These are phyloP conservation scores for Theobroma grandiflorum DNA, from an alignment of 441 rosid species.

Conservation along the genomic window DNA sequence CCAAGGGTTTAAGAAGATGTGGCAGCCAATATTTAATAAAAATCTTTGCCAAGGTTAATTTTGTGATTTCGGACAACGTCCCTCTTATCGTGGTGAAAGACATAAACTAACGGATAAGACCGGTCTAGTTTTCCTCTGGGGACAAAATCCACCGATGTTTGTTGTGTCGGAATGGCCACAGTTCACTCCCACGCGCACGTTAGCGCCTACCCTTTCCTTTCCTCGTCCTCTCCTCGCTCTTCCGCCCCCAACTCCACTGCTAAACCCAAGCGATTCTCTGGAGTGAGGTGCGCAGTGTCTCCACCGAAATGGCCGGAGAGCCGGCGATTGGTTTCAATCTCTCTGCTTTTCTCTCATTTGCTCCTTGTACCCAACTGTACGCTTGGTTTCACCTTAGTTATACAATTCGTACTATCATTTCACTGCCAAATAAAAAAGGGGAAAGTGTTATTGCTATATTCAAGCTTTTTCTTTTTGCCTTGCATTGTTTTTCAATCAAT, in stretches of 20 bases:
- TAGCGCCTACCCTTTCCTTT: conserved; percentile 26
- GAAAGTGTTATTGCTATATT: neutral
- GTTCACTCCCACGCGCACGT: conserved; percentile 36
- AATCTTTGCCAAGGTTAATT: neutral
- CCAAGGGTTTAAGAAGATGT: neutral
- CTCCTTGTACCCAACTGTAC: conserved; percentile 54
- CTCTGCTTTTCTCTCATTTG: conserved; percentile 57
- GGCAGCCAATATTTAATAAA: neutral
- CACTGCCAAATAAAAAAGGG: neutral
- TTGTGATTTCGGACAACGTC: neutral
- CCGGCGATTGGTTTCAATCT: conserved; percentile 39
- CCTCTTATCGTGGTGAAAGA: neutral
- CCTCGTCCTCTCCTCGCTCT: conserved; percentile 20
- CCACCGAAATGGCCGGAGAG: conserved; percentile 49
- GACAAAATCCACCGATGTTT: conserved; percentile 19
- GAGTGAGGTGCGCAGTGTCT: conserved; percentile 45
- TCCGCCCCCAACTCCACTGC: neutral
- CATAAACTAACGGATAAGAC: conserved; percentile 27
- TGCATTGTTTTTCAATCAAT: neutral
- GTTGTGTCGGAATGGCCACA: conserved; percentile 37
- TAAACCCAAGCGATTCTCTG: conserved; percentile 26
- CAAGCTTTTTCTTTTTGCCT: neutral
- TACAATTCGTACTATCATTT: neutral
- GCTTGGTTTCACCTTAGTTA: neutral
- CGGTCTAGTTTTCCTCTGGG: neutral